Conservation (phyloP, 2,329 filamentous ascomycete genomes). For the Colletotrichum sp. region DNA sequence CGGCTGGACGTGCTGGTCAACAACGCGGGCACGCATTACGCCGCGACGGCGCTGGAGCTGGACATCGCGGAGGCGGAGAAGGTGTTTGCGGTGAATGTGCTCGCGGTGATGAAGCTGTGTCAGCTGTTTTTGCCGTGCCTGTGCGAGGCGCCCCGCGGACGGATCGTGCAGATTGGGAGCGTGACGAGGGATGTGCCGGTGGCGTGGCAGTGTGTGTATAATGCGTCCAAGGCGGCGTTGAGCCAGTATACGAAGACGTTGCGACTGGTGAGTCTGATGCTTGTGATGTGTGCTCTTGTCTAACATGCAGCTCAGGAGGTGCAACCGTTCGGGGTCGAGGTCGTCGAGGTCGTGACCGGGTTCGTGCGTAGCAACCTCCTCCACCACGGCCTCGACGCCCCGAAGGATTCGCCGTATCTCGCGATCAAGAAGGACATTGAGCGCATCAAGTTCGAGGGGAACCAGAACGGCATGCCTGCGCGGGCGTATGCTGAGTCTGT, state of each 20-base stretch:
- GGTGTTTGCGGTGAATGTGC: neutral
- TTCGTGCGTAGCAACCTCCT: neutral
- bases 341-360: neutral
- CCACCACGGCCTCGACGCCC: neutral
- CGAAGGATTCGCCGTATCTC: neutral
- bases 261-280: neutral
- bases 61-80: neutral
- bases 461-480: neutral
- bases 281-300: neutral
- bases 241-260: neutral
- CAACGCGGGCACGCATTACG: neutral
- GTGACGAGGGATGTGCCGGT: conserved; percentile 3
- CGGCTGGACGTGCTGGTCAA: neutral
- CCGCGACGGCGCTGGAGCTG: neutral
- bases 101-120: neutral
- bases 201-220: conserved; percentile 20
- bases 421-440: neutral
- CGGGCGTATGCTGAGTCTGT: neutral
- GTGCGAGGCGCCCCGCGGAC: neutral
- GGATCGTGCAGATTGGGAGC: conserved; percentile 21
- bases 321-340: neutral
- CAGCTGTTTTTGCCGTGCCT: neutral
- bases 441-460: neutral
- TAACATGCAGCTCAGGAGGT: neutral
- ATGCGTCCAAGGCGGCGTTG: conserved; percentile 20